Percentiles rank a stretch among this genome's conserved stretches.
These are phyloP conservation scores for Cytospora leucostoma DNA, from an alignment of 2,329 filamentous ascomycete genomes.

Conservation along the genomic window DNA sequence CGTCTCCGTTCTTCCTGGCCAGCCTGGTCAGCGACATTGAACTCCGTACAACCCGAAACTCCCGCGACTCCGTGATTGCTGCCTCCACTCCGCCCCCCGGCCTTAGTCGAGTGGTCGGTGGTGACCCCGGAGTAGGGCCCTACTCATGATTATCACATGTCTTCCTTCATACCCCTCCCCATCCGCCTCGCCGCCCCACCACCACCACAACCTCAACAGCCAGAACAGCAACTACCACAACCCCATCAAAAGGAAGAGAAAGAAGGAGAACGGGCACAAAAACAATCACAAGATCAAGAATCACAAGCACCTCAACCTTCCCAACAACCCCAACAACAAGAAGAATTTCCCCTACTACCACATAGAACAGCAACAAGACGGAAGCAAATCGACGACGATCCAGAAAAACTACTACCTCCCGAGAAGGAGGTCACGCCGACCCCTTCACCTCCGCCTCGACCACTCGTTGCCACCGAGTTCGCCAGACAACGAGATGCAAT, in stretches of 20 bases:
- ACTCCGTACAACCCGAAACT: background rate
- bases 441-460: slow-evolving; percentile 1
- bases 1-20: background rate
- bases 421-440: slow-evolving; percentile 1
- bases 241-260: too few species aligned
- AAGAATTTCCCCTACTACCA: background rate
- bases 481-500: background rate
- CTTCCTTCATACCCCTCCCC: slow-evolving; percentile 20
- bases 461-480: background rate
- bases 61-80: background rate
- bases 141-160: slow-evolving; percentile 13
- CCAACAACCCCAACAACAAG: background rate
- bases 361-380: background rate
- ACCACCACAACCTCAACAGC: slow-evolving; percentile 12
- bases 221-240: background rate
- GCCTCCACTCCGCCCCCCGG: background rate
- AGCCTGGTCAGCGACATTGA: background rate
- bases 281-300: background rate
- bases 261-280: background rate
- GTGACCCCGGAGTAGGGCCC: slow-evolving; percentile 11
- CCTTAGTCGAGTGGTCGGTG: slow-evolving; percentile 5
- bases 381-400: background rate
- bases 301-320: too few species aligned
- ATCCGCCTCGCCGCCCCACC: slow-evolving; percentile 18
- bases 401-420: background rate